Base-by-base conservation (phyloP, 2,329 filamentous ascomycete species). In the Aureobasidium subglaciale region DNA sequence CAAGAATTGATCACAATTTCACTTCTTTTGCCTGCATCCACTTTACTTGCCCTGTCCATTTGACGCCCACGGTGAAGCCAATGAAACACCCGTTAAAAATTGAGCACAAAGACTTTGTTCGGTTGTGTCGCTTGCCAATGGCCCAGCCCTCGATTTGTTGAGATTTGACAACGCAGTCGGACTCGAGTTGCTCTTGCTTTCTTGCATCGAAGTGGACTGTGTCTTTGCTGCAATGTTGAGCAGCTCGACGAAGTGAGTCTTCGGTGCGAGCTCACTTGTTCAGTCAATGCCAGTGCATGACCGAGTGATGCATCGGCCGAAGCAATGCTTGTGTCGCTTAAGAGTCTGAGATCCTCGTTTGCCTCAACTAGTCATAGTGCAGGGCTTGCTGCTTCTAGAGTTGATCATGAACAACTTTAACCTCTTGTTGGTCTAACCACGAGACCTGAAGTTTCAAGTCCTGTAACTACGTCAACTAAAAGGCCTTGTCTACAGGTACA, bases 1-100 rank as follows among this genome's bases (percentile, higher is more conserved):
- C 46, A 50, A 50, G 46, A n/a, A 27, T 50, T 50, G 46, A 50
- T 50, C 46, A 16, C 34, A 50, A 50, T 50, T 34, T 50, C 46
- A 38, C 30, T 22, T 50, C 30, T 16, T 35, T 48, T 10, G 15
- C 18, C 15, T 22, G 43, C 43, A 10, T 35, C 15, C 30, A 35
- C 42, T 41, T 7, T 43, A 43, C 15, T 43, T 48, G 46, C 24
- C 34, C 32, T 38, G 27, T 50, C 32, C 27, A 18, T 38, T 13
- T 37, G 22, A 38, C 22, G 32, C 34, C n/a, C 20, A 6, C 22
- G 8, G 7, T 27, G 7, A 37, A 20, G 18, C 8, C 18, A 8
- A 29, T 49, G 30, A 37, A 49, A 49, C 46, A 50, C 22, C 22
- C 34, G 22, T 20, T 9, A 40, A n/a, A 40, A 35, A 5, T 35